Percentiles rank a stretch among this genome's conserved stretches.
phyloP scores from a whole-genome alignment of 768 basidiomycete genomes.

The Leccinum truebloodii region DNA sequence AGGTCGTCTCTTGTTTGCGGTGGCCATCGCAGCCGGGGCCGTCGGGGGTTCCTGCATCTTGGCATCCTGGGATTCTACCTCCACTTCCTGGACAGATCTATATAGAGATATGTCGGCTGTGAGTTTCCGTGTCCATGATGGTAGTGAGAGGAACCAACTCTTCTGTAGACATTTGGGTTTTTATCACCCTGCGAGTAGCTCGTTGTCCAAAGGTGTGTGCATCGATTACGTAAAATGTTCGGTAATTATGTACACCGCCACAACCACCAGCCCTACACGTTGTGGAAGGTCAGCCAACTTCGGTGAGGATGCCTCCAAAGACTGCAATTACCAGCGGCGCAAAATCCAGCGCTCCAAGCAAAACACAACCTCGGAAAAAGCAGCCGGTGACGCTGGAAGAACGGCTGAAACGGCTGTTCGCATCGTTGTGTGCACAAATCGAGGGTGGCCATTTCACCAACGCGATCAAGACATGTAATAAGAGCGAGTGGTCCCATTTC shows the following conservation, averaged over 20 bases:
- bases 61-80: constrained; percentile 32
- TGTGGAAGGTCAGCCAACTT: not conserved
- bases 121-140: not conserved
- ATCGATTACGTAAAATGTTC: constrained; percentile 22
- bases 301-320: constrained; percentile 25
- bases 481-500: constrained; percentile 56
- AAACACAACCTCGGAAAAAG: constrained; percentile 21
- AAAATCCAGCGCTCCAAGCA: constrained; percentile 9
- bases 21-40: constrained; percentile 46
- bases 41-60: constrained; percentile 43
- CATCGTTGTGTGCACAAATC: constrained; percentile 82
- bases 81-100: constrained; percentile 34
- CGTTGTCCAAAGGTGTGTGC: not conserved
- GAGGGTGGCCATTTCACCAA: constrained; percentile 86
- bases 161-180: constrained; percentile 50
- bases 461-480: constrained; percentile 90
- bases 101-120: constrained; percentile 2
- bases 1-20: constrained; percentile 62
- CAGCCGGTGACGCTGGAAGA: constrained; percentile 24
- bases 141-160: constrained; percentile 41
- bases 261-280: not conserved
- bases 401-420: constrained; percentile 61
- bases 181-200: constrained; percentile 14
- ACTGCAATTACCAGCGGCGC: not conserved
- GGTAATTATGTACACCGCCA: constrained; percentile 27